Conservation (phyloP, 768 basidiomycete genomes). For the Lactifluus subvellereus region DNA sequence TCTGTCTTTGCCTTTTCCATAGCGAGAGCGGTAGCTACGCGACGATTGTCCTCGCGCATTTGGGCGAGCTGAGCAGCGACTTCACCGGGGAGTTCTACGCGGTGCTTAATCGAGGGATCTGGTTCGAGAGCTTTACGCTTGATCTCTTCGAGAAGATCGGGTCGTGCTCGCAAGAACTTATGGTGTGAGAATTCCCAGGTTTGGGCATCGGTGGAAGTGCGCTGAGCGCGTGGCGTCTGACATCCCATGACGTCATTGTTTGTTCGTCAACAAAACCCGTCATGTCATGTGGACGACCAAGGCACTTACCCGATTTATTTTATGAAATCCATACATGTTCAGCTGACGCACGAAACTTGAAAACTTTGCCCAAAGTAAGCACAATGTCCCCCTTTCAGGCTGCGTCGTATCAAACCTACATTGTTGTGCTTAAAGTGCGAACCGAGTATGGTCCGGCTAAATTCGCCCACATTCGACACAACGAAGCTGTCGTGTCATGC, state of each 20-base stretch:
- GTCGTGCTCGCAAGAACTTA: constrained; percentile 75
- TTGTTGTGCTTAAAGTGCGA: constrained; percentile 91
- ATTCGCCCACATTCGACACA: constrained; percentile 81
- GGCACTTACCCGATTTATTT: constrained; percentile 72
- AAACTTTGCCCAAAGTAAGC: constrained; percentile 45
- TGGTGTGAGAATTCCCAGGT: constrained; percentile 88
- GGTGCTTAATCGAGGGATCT: constrained; percentile 62
- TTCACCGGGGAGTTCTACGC: constrained; percentile 78
- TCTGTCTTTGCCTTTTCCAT: constrained; percentile 57
- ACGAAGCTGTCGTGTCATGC: constrained; percentile 48
- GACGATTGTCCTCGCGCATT: constrained; percentile 67
- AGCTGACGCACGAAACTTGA: constrained; percentile 91
- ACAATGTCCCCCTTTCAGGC: not conserved
- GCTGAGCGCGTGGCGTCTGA: constrained; percentile 77
- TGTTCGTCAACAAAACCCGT: not conserved
- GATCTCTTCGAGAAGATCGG: constrained; percentile 79
- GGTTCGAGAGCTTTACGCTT: constrained; percentile 82
- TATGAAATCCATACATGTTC: constrained; percentile 97
- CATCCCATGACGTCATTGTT: constrained; percentile 3
- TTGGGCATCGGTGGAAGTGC: constrained; percentile 74
- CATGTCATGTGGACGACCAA: constrained; percentile 10
- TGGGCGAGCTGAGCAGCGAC: constrained; percentile 59
- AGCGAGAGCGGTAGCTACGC: constrained; percentile 48
- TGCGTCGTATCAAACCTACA: constrained; percentile 36
- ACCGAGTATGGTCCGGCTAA: constrained; percentile 77